Evolutionary conservation across 768 basidiomycete genomes (phyloP), one percentile per base, ranked within the genome.

Genomic region (Termitomyces sp.): DNA sequence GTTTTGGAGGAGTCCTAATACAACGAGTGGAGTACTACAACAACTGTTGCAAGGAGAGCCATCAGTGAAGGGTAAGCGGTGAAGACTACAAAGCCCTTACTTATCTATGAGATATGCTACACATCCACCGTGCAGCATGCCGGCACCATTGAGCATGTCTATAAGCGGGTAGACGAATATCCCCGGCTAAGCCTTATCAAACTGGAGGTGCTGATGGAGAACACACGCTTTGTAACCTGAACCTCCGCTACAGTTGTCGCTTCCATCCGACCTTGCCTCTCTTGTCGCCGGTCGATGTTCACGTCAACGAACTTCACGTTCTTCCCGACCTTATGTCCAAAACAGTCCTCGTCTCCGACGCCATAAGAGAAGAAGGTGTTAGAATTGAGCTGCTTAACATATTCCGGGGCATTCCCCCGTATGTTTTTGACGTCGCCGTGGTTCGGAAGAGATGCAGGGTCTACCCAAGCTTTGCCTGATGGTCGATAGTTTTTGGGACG

Each of bases 111-210:
- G 74, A 70, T 89, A 89, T 47, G 87, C 84, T 36, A 90, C 68
- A 56, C 86, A 87, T 41, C 85, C 88, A n/a, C 89, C 88, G 63
- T 89, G 88, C 16, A 89, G 75, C 82, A 88, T 87, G 2, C 85
- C 85, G 27, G 86, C 86, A 13, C 88, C 88, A 63, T 90, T 91
- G 34, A 89, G 74, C 86, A 89, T 88, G 58, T 80, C 88, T 87
- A 61, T 39, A 48, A 39, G 33, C 34, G 58, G 39, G 30, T 46
- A 58, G 56, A 15, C 34, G 27, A 34, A 41, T 36, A 34, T 22
- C 34, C 27, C 36, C 20, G 27, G 22, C 24, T 42, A 24, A 57
- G 60, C 50, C 59, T 55, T 24, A 58, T 54, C 44, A 48, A 30
- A 45, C 48, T 31, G 53, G 39, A 52, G 39, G 49, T 31, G 33